Percentiles rank a stretch among this genome's conserved stretches.
Conservation (phyloP, 1,284 basidiomycete species). For the Vanrija humicola region DNA sequence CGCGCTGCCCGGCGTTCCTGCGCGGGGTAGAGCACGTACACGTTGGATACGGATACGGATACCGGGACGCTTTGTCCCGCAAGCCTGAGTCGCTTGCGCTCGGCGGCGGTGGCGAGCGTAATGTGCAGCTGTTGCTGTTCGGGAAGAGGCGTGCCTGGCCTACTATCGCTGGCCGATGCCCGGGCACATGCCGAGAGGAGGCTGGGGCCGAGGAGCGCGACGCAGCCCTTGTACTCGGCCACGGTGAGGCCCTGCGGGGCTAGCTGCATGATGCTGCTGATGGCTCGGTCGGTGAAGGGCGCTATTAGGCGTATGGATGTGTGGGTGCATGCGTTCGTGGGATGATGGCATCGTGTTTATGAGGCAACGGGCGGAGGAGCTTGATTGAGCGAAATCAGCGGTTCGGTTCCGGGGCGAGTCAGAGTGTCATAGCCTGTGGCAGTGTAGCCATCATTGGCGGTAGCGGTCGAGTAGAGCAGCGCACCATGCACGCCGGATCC, state of each 20-base stretch:
- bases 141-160: background rate
- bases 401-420: too few species aligned
- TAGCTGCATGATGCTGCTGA: background rate
- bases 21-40: conserved; percentile 3
- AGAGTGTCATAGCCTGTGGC: too few species aligned
- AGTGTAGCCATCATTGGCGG: too few species aligned
- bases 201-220: conserved; percentile 10
- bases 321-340: too few species aligned
- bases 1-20: conserved; percentile 33
- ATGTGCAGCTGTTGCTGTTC: background rate
- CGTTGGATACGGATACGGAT: background rate
- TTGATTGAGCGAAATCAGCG: too few species aligned
- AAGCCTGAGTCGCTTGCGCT: background rate
- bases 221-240: conserved; percentile 5
- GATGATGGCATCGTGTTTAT: too few species aligned
- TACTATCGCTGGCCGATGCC: background rate
- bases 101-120: background rate
- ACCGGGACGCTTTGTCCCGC: too few species aligned
- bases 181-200: background rate
- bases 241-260: background rate
- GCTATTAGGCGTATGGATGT: too few species aligned
- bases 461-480: too few species aligned
- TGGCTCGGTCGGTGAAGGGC: too few species aligned
- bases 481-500: too few species aligned
- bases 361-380: too few species aligned